Conservation (phyloP, 768 basidiomycete species). For the Lentinula sp. region DNA sequence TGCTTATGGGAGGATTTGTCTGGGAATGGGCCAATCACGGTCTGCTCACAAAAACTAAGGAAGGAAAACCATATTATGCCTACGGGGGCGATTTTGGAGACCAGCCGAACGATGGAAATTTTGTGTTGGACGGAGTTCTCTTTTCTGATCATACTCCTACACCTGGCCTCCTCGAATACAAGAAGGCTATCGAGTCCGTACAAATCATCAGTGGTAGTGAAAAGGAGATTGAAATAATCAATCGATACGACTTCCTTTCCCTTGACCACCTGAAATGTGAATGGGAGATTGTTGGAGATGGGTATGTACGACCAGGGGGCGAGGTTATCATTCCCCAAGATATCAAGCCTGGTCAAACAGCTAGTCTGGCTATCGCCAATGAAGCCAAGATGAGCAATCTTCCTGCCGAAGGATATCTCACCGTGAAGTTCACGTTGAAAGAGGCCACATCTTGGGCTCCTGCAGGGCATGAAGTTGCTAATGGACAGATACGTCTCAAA, state of each 20-base stretch:
- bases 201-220: constrained; percentile 3
- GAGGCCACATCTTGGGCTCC: constrained; percentile 3
- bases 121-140: constrained; percentile 9
- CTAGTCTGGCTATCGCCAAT: background rate
- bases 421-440: background rate
- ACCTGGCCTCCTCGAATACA: constrained; percentile 7
- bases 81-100: constrained; percentile 11
- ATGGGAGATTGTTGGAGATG: constrained; percentile 2
- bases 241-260: constrained; percentile 8
- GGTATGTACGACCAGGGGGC: background rate
- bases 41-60: background rate
- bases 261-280: constrained; percentile 7
- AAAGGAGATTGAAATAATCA: constrained; percentile 3
- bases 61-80: constrained; percentile 6
- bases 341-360: background rate
- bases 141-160: constrained; percentile 6
- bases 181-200: constrained; percentile 8
- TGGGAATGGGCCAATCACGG: constrained; percentile 11
- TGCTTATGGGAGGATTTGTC: constrained; percentile 8
- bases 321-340: constrained; percentile 1
- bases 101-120: constrained; percentile 7
- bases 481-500: constrained; percentile 4
- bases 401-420: background rate
- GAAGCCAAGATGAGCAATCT: background rate
- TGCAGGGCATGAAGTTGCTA: constrained; percentile 8